Evolutionary conservation across 108 stramenopile genomes (phyloP), one percentile per base, ranked within the genome.

Genomic region (Nitzschia putrida): DNA sequence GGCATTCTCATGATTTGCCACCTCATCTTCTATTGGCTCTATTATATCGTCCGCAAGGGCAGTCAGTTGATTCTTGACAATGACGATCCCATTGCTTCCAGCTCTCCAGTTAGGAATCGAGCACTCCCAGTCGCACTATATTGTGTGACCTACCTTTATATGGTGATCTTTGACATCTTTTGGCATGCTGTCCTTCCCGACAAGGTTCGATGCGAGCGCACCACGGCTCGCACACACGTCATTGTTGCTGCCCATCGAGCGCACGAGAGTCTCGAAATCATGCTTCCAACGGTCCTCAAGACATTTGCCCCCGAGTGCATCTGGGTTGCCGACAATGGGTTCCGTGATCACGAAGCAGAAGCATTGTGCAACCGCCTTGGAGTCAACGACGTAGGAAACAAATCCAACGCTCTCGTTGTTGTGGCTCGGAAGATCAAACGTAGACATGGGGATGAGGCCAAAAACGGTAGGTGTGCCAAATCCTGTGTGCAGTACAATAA

Each of bases 261-360:
- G 5, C 61, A 63, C 24, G 44, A 44, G 3, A 40, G 38, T 21
- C 23, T 63, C 10, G 44, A 47, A 47, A 23, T 24, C 42, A 63
- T 63, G 61, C 42, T 63, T 25, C 61, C 61, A 1, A 63, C 61
- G 20, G 61, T 63, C 11, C 44, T 63, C 10, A 41, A 47, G 21
- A 63, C 25, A 16, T 63, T 63, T 24, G n/a, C 61, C 8, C 61
- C 61, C 8, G 61, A 63, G n/a, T 63, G 61, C 21, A 43, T 63
- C 8, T 63, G 61, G 61, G 61, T 63, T 2, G 61, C 61, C 23
- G 61, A 63, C 61, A 63, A 63, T 8, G 61, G 61, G 0, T 63
- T 45, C 21, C 61, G 24, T 24, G 61, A 63, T 38, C 16, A 44
- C 20, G 43, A 63, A 3, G 44, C 61, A 12, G 61, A 63, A 22